Percentiles rank a stretch among this genome's conserved stretches.
Evolutionary conservation across 306 rosid genomes (phyloP).

Genomic region (Sesbania bispinosa): DNA sequence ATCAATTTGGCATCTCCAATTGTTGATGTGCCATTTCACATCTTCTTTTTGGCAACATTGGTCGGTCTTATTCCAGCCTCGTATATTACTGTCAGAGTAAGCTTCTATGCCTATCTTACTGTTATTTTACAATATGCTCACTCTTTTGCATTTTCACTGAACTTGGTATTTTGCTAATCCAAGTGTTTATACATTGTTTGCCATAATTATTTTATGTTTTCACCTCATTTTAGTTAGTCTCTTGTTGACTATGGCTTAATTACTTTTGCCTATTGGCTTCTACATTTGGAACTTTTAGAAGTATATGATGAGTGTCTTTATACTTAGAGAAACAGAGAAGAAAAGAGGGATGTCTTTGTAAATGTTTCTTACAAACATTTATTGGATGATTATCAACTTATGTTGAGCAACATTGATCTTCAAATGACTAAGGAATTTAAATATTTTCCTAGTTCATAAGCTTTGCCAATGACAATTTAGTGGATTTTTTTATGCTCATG

Average conservation of each 20-base stretch:
- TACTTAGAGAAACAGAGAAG: neutral
- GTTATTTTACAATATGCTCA: slow-evolving; percentile 14
- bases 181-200: neutral
- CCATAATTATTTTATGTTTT: neutral
- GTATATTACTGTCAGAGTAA: slow-evolving; percentile 88
- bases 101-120: slow-evolving; percentile 29
- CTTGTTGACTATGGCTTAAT: neutral
- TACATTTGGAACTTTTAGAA: slow-evolving; percentile 3
- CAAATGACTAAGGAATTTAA: neutral
- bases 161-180: neutral
- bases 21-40: slow-evolving; percentile 89
- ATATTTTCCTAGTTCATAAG: neutral
- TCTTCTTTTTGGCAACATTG: slow-evolving; percentile 84
- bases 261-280: neutral
- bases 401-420: slow-evolving; percentile 2
- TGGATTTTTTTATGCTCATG: neutral
- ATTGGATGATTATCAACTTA: slow-evolving; percentile 18
- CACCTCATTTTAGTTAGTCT: neutral
- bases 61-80: slow-evolving; percentile 88
- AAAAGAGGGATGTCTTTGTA: neutral
- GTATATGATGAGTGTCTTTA: neutral
- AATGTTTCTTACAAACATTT: neutral
- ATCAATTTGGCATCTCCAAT: slow-evolving; percentile 98
- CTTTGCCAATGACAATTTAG: neutral
- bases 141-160: neutral